These are phyloP conservation scores for Calamus simplicifolius DNA, from an alignment of 176 grass and related monocot species.

Conservation along the genomic window DNA sequence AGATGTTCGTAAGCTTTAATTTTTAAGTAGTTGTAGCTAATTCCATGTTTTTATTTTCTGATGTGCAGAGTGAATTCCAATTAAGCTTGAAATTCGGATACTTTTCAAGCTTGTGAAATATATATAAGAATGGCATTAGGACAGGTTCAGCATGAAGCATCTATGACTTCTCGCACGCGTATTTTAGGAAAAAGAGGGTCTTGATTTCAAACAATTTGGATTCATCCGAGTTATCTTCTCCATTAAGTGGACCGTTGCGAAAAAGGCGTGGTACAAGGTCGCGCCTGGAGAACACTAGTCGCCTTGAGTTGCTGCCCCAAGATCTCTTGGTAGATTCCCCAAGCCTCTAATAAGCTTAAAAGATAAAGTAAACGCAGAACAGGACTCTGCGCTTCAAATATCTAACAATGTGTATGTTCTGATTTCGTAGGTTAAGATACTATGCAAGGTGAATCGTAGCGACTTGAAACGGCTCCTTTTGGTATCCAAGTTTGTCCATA, in stretches of 20 bases:
- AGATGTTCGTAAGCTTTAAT: no score
- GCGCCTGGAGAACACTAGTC: conserved; percentile 28
- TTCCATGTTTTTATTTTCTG: no score
- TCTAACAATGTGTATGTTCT: not conserved
- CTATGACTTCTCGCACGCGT: conserved; percentile 29
- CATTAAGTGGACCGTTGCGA: conserved; percentile 20
- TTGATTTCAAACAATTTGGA: conserved; percentile 26
- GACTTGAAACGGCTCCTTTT: conserved; percentile 72
- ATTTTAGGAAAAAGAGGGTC: conserved; percentile 68
- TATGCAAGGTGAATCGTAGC: conserved; percentile 63
- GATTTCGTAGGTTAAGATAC: conserved; percentile 40
- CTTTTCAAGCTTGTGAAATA: no score
- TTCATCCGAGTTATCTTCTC: conserved; percentile 25
- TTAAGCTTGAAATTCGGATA: no score
- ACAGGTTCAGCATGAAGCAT: conserved; percentile 26
- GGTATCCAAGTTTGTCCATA: conserved; percentile 65
- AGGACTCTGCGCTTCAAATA: no score
- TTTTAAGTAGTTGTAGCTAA: no score
- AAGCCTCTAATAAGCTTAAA: not conserved
- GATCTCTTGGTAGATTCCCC: conserved; percentile 56
- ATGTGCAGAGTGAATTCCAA: no score
- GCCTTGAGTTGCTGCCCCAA: conserved; percentile 48
- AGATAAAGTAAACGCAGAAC: no score
- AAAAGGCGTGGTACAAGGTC: conserved; percentile 44
- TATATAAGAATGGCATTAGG: conserved; percentile 48